These are phyloP conservation scores for Globisporangium recalcitrans DNA, from an alignment of 352 stramenopile species.

Conservation along the genomic window DNA sequence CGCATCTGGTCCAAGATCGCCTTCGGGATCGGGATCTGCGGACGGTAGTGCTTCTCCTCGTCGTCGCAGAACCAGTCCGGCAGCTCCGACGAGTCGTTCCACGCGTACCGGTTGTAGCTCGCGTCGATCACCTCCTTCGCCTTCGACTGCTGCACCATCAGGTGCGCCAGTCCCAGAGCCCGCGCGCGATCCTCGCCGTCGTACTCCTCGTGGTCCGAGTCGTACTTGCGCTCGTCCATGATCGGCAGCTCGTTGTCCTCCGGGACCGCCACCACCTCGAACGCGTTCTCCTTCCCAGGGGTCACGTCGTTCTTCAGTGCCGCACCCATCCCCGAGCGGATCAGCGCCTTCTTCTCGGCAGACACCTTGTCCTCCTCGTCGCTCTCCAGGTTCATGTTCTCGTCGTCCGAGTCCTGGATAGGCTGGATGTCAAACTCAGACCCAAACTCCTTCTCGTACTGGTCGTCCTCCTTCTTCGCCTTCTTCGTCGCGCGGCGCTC, in stretches of 20 bases:
- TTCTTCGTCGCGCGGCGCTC: slow-evolving; percentile 82
- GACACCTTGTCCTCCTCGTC: slow-evolving; percentile 53
- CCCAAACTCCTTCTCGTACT: slow-evolving; percentile 78
- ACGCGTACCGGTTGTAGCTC: slow-evolving; percentile 99
- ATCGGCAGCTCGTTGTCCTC: slow-evolving; percentile 42
- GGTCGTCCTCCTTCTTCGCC: slow-evolving; percentile 77
- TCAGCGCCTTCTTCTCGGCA: slow-evolving; percentile 74
- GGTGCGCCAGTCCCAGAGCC: slow-evolving; percentile 95
- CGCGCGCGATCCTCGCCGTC: slow-evolving; percentile 95
- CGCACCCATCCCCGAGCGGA: slow-evolving; percentile 82
- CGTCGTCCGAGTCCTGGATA: slow-evolving; percentile 30
- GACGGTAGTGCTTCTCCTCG: slow-evolving; percentile 96
- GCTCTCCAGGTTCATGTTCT: slow-evolving; percentile 29
- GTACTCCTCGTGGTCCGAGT: slow-evolving; percentile 96
- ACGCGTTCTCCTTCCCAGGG: slow-evolving; percentile 23
- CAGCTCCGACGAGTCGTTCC: slow-evolving; percentile 95
- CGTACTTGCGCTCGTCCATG: slow-evolving; percentile 90
- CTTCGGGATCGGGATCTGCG: slow-evolving; percentile 95
- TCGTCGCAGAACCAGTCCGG: slow-evolving; percentile 98
- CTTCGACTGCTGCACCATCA: slow-evolving; percentile 97
- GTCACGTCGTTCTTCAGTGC: slow-evolving; percentile 31
- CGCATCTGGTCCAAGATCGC: slow-evolving; percentile 98
- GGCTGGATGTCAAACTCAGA: slow-evolving; percentile 63
- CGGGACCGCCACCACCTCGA: slow-evolving; percentile 42
- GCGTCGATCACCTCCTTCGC: slow-evolving; percentile 98